These are phyloP conservation scores for Euphorbia lathyris DNA, from an alignment of 345 rosid genomes.

Conservation along the genomic window DNA sequence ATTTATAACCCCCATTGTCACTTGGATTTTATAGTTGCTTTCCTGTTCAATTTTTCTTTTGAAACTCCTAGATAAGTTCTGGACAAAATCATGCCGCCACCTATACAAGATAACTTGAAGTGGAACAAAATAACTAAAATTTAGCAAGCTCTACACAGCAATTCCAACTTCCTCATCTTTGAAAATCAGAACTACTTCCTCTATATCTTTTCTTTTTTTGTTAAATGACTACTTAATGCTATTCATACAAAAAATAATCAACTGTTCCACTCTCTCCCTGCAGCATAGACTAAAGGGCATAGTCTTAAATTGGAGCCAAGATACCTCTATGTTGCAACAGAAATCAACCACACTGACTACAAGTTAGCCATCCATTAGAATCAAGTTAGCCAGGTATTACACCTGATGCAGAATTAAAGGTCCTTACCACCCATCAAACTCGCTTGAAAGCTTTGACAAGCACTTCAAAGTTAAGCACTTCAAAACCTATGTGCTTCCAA, in stretches of 20 bases:
- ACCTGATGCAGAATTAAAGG: neutral
- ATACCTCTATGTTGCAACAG: too few species aligned
- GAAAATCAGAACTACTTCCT: neutral
- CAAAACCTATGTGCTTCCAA: neutral
- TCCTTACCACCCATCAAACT: neutral
- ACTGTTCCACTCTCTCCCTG: too few species aligned
- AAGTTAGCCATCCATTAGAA: neutral
- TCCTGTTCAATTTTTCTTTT: neutral
- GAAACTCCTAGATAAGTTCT: neutral
- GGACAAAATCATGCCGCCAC: neutral
- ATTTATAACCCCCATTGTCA: neutral
- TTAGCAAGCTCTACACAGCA: neutral
- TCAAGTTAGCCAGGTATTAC: neutral
- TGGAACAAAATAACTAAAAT: neutral
- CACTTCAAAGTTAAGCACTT: slow-evolving; percentile 8
- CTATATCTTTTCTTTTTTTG: neutral
- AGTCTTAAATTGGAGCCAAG: too few species aligned
- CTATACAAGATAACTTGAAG: neutral
- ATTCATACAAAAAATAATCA: too few species aligned
- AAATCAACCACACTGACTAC: neutral
- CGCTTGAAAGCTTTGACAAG: slow-evolving; percentile 8
- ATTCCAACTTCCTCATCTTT: neutral
- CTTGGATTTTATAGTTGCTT: neutral
- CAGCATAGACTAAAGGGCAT: too few species aligned
- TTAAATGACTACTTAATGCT: too few species aligned